Evolutionary conservation across 2,329 filamentous ascomycete species (phyloP), one percentile per base, ranked within the genome.

Genomic region (Talaromyces atroroseus): DNA sequence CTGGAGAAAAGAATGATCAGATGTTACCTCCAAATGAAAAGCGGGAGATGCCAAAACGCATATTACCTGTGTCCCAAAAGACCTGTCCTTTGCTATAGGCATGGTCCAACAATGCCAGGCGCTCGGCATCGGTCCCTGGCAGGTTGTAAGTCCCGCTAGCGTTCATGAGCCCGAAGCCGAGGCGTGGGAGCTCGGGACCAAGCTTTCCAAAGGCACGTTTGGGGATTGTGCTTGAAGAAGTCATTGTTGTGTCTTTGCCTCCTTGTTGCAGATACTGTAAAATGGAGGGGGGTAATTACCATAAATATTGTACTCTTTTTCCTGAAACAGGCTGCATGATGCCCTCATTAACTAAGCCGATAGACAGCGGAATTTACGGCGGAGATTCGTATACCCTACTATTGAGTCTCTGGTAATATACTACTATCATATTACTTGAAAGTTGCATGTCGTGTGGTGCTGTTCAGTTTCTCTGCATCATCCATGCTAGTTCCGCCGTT

Each of bases 41-140:
- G 18, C 36, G 44, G 6, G 21, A 7, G 11, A 16, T 7, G 3
- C n/a, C 3, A 44, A 29, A 7, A 4, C 0, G 38, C 2, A 44
- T 29, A 63, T 58, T 59, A 49, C 67, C 62, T 18, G 66, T 69
- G 58, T 75, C 71, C 72, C 73, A 75, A 57, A 72, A 70, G 1
- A 67, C 71, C 26, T 62, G 64, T 2, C 76, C 76, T 3, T 71
- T 58, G 56, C 75, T 71, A 12, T 69, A 61, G 1, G 76, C 73
- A n/a, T 71, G 69, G 59, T 79, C 75, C 1, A 78, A 69, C 1
- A 78, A 38, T 2, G 66, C 65, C 20, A 77, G 66, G 4, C 71
- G 71, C 29, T 76, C 73, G 53, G 74, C 69, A 32, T 78, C 74
- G 4, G 64, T 54, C 7, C 64, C 52, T 8, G 61, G 58, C 29